phyloP scores from a whole-genome alignment of 208 protist genomes.

The Leishmania mexicana region DNA sequence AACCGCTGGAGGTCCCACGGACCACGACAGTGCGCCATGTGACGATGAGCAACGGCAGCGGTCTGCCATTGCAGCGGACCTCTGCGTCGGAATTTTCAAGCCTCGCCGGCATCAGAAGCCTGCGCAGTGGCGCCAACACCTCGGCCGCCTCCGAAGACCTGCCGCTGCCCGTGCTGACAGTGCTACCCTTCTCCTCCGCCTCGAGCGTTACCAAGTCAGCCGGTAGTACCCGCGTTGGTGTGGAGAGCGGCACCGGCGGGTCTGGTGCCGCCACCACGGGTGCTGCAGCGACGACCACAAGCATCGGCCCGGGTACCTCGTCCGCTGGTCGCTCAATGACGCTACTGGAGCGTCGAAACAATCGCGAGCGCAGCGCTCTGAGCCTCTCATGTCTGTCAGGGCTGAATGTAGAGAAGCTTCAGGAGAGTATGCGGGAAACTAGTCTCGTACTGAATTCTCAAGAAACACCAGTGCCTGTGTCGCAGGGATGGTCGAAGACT shows the following conservation, averaged over 20 bases:
- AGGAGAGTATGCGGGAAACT: constrained; percentile 48
- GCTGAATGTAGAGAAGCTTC: constrained; percentile 72
- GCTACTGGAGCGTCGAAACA: constrained; percentile 72
- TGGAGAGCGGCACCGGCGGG: neutral
- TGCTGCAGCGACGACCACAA: neutral
- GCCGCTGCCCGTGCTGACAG: constrained; percentile 20
- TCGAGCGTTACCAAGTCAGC: neutral
- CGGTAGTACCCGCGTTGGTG: neutral
- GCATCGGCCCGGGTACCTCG: constrained; percentile 3
- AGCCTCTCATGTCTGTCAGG: constrained; percentile 63
- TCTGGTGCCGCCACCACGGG: neutral
- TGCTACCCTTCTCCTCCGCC: constrained; percentile 1
- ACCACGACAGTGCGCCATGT: neutral
- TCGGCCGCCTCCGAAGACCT: neutral
- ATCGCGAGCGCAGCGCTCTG: constrained; percentile 48
- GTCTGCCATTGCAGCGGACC: neutral
- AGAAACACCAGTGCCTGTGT: constrained; percentile 19
- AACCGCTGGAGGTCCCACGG: neutral
- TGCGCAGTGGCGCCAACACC: constrained; percentile 2
- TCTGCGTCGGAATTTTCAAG: constrained; percentile 4
- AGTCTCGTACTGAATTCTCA: constrained; percentile 2
- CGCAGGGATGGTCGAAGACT: constrained; percentile 76
- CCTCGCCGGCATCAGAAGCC: neutral
- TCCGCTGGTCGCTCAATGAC: constrained; percentile 44
- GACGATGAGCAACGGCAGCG: neutral